Evolutionary conservation across 2,329 filamentous ascomycete species (phyloP).

Genomic region (Plenodomus lindquistii): DNA sequence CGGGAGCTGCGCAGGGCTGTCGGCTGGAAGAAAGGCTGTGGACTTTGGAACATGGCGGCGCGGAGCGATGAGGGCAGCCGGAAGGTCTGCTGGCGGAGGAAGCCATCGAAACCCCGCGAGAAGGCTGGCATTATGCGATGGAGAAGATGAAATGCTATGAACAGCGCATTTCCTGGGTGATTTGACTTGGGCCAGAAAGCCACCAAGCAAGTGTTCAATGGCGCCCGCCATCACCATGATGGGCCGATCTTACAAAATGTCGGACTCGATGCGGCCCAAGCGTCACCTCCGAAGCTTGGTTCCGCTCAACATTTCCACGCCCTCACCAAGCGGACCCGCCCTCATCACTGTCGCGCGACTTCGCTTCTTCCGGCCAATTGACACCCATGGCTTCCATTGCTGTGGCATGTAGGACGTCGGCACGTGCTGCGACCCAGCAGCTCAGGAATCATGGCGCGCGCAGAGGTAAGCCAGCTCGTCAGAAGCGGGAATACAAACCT

Average conservation of each 20-base stretch:
- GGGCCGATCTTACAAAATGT: conserved; percentile 15
- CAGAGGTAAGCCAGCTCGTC: conserved; percentile 57
- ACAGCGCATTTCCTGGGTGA: background rate
- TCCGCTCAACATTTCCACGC: conserved; percentile 42
- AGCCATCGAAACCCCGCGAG: conserved; percentile 33
- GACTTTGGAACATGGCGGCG: conserved; percentile 31
- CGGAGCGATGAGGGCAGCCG: conserved; percentile 41
- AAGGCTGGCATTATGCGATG: conserved; percentile 34
- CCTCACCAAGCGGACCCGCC: conserved; percentile 10
- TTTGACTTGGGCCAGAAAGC: background rate
- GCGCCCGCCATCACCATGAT: background rate
- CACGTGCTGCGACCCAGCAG: conserved; percentile 61
- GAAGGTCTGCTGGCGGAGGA: conserved; percentile 31
- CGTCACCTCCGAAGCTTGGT: conserved; percentile 26
- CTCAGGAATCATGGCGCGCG: conserved; percentile 56
- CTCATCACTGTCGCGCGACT: conserved; percentile 15
- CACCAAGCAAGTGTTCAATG: background rate
- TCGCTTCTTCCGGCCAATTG: conserved; percentile 26
- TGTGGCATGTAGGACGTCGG: conserved; percentile 66
- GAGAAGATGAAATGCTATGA: background rate
- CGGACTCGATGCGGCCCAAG: conserved; percentile 18
- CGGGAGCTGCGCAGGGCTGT: conserved; percentile 16
- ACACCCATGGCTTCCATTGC: conserved; percentile 67
- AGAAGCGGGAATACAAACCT: conserved; percentile 7
- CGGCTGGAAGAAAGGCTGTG: conserved; percentile 25